These are phyloP conservation scores for Agastache rugosa DNA, from an alignment of 257 asterid genomes.

Conservation along the genomic window DNA sequence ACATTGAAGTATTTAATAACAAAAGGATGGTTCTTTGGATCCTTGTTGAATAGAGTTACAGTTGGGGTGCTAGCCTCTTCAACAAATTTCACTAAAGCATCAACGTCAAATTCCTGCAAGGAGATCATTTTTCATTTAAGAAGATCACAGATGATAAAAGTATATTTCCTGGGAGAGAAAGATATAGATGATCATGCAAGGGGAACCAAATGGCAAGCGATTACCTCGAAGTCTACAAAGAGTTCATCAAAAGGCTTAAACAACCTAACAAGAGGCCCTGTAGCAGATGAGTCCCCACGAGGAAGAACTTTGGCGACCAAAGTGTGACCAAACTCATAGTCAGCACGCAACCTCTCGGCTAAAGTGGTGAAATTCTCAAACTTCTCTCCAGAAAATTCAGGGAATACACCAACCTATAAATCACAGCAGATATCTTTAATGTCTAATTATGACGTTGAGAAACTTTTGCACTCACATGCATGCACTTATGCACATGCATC, in stretches of 20 bases:
- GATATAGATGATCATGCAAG: conserved; percentile 1
- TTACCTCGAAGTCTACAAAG: conserved; percentile 77
- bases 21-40: conserved; percentile 79
- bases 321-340: conserved; percentile 80
- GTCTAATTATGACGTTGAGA: conserved; percentile 8
- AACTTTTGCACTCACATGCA: background rate
- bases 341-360: conserved; percentile 86
- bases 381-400: conserved; percentile 88
- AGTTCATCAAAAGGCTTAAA: conserved; percentile 96
- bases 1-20: conserved; percentile 73
- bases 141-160: conserved; percentile 25
- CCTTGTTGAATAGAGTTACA: conserved; percentile 80
- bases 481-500: background rate
- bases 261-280: conserved; percentile 83
- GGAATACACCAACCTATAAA: conserved; percentile 84
- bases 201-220: background rate
- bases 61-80: conserved; percentile 81
- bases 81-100: conserved; percentile 71
- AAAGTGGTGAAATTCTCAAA: conserved; percentile 78
- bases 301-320: conserved; percentile 79
- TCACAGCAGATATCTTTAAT: conserved; percentile 24
- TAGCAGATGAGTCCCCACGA: conserved; percentile 75
- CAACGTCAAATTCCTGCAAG: conserved; percentile 84
- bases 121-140: conserved; percentile 30
- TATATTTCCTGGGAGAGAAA: background rate